Percentiles rank a stretch among this genome's conserved stretches.
phyloP scores from a whole-genome alignment of 176 grass and related monocot species.

The Chrysopogon serrulatus region DNA sequence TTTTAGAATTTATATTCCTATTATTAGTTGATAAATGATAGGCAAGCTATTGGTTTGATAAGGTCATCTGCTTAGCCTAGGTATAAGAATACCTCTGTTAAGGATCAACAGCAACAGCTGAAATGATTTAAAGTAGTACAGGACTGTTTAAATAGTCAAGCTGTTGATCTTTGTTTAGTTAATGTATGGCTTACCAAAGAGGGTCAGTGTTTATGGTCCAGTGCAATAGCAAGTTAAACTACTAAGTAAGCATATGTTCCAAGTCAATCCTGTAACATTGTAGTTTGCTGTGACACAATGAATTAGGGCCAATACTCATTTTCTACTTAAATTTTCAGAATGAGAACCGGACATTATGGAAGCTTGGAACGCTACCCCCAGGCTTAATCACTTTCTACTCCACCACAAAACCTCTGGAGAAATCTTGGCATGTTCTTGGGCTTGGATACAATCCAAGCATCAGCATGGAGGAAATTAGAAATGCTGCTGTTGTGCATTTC shows the following conservation, averaged over 20 bases:
- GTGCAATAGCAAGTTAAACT: neutral
- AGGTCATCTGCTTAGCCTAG: neutral
- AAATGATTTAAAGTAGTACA: constrained; percentile 2
- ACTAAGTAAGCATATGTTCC: neutral
- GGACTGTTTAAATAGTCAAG: neutral
- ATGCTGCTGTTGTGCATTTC: constrained; percentile 95
- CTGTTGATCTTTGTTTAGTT: neutral
- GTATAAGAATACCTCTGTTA: neutral
- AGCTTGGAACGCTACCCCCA: constrained; percentile 83
- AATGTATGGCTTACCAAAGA: neutral
- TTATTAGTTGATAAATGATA: constrained; percentile 10
- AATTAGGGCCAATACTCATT: neutral
- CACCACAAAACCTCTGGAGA: constrained; percentile 88
- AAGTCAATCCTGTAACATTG: neutral
- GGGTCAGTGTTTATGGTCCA: neutral
- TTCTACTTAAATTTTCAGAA: constrained; percentile 52
- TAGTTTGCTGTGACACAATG: neutral
- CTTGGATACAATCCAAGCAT: constrained; percentile 98
- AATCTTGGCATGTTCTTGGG: constrained; percentile 98
- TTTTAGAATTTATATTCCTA: constrained; percentile 5
- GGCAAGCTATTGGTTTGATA: neutral
- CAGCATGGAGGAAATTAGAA: constrained; percentile 97
- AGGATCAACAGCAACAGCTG: neutral
- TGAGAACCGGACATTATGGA: constrained; percentile 90
- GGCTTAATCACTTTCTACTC: constrained; percentile 99